Conservation (phyloP, 2,329 filamentous ascomycete genomes). For the Myriangium duriaei region DNA sequence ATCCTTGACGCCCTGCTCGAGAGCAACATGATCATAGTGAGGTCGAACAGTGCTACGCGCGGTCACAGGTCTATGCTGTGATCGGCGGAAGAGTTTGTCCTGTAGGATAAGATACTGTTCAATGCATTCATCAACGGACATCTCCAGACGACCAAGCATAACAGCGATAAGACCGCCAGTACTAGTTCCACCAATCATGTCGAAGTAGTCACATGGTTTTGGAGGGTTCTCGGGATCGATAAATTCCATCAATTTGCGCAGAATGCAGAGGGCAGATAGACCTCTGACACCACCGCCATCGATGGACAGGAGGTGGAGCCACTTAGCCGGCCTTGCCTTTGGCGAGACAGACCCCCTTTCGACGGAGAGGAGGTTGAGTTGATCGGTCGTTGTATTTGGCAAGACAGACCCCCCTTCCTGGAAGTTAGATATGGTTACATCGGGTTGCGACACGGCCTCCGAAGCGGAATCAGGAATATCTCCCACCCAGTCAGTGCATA, state of each 20-base stretch:
- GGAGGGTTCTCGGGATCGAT: slow-evolving; percentile 19
- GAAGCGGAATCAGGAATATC: no score
- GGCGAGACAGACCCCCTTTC: no score
- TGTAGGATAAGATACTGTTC: slow-evolving; percentile 8
- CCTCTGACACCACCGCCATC: slow-evolving; percentile 32
- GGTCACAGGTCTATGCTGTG: neutral
- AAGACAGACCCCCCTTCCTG: no score
- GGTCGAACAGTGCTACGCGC: no score
- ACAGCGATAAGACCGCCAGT: slow-evolving; percentile 24
- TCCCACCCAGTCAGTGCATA: no score
- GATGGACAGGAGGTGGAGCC: slow-evolving; percentile 13
- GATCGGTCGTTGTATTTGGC: no score
- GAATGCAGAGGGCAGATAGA: slow-evolving; percentile 26
- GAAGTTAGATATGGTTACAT: no score
- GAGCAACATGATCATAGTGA: slow-evolving; percentile 8
- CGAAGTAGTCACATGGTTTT: slow-evolving; percentile 27
- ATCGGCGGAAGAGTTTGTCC: slow-evolving; percentile 9
- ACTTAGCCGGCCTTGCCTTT: no score
- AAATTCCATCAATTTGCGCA: slow-evolving; percentile 24
- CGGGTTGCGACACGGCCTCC: no score
- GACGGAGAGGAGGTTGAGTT: no score
- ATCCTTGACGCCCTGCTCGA: slow-evolving; percentile 10
- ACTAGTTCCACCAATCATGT: slow-evolving; percentile 30
- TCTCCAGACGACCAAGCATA: slow-evolving; percentile 15
- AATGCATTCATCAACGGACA: slow-evolving; percentile 14